Evolutionary conservation across 2,329 filamentous ascomycete species (phyloP).

Genomic region (Fusarium tupiense): DNA sequence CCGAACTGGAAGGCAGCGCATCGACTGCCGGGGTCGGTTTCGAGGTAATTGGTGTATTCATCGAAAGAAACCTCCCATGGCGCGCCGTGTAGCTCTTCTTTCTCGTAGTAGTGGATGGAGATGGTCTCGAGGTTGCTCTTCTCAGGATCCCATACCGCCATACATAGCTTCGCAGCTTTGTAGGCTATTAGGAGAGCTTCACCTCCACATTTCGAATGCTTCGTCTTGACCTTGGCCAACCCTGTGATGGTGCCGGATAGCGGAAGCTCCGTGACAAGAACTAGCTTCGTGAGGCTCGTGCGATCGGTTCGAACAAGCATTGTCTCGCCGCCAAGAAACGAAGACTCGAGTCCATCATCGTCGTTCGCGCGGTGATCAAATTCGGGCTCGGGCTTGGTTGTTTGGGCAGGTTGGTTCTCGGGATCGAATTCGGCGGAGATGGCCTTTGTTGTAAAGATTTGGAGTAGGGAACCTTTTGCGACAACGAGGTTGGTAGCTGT

Average conservation of each 20-base stretch:
- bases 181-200: conserved; percentile 86
- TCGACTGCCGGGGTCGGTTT: conserved; percentile 88
- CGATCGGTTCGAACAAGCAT: conserved; percentile 70
- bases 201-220: conserved; percentile 79
- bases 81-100: conserved; percentile 84
- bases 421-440: conserved; percentile 71
- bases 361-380: conserved; percentile 66
- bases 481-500: conserved; percentile 86
- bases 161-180: conserved; percentile 90
- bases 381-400: conserved; percentile 55
- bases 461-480: conserved; percentile 90
- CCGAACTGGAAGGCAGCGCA: conserved; percentile 97
- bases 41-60: conserved; percentile 82
- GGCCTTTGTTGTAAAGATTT: conserved; percentile 82
- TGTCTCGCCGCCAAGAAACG: conserved; percentile 71
- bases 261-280: conserved; percentile 84
- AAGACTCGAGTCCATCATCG: conserved; percentile 72
- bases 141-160: conserved; percentile 93
- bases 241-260: conserved; percentile 87
- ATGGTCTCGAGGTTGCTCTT: conserved; percentile 83
- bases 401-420: conserved; percentile 49
- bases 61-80: conserved; percentile 83
- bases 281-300: conserved; percentile 77
- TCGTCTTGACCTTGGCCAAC: conserved; percentile 78
- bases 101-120: conserved; percentile 98